Evolutionary conservation across 345 rosid genomes (phyloP).

Genomic region (Raphanus raphanistrum): DNA sequence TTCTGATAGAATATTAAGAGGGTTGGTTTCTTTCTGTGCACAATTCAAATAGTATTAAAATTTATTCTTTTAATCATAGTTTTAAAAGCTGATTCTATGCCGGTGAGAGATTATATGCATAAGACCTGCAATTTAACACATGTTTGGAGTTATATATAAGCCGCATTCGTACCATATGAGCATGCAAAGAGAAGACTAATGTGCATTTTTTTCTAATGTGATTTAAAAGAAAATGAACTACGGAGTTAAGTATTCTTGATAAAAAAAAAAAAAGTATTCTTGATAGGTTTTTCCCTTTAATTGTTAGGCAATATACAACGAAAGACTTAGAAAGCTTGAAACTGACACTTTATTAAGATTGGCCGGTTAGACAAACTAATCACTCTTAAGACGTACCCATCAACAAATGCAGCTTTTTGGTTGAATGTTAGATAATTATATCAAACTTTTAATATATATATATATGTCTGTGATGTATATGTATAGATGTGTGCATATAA

Average conservation of each 20-base stretch:
- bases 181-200: no score
- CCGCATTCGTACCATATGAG: no score
- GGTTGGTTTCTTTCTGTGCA: no score
- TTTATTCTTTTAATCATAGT: no score
- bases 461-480: not conserved
- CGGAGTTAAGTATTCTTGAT: not conserved
- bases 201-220: no score
- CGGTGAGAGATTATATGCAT: no score
- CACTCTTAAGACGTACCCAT: not conserved
- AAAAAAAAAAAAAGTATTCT: not conserved
- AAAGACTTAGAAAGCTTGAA: constrained; percentile 20
- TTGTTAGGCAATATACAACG: constrained; percentile 31
- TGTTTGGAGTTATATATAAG: no score
- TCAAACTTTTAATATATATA: no score
- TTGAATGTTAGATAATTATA: not conserved
- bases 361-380: not conserved
- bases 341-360: not conserved
- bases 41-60: no score
- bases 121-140: no score
- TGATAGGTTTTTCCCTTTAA: not conserved
- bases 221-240: not conserved
- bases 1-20: no score
- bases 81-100: no score
- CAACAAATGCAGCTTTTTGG: not conserved
- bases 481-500: constrained; percentile 25